Evolutionary conservation across 305 asterid genomes (phyloP).

Genomic region (Plantago coronopus): DNA sequence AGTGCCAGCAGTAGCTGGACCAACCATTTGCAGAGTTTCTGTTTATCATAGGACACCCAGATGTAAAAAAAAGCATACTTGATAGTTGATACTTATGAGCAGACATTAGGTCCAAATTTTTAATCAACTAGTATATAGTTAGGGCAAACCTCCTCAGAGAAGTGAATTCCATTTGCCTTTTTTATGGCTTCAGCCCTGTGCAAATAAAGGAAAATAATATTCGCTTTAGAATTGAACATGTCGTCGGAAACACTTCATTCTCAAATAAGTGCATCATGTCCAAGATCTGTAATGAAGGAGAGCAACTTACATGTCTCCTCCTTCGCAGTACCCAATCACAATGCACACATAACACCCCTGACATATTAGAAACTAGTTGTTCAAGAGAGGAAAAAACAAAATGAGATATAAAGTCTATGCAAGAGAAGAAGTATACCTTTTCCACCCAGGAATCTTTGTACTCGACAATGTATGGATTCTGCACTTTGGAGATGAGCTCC

Average conservation of each 20-base stretch:
- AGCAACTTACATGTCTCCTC: constrained; percentile 93
- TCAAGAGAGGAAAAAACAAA: constrained; percentile 14
- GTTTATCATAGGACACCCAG: constrained; percentile 31
- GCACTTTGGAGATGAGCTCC: constrained; percentile 91
- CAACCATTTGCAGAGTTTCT: constrained; percentile 96
- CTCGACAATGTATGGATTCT: constrained; percentile 80
- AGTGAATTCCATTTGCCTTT: constrained; percentile 77
- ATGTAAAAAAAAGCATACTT: constrained; percentile 25
- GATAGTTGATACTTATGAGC: constrained; percentile 9
- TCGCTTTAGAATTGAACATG: not conserved
- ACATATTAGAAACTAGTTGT: constrained; percentile 21
- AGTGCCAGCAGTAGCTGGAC: constrained; percentile 95
- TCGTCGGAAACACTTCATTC: not conserved
- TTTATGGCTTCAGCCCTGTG: constrained; percentile 92
- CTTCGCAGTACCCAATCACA: constrained; percentile 95
- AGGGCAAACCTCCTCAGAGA: constrained; percentile 78
- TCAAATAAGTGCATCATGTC: no score
- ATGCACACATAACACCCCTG: constrained; percentile 99
- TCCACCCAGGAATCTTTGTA: constrained; percentile 99
- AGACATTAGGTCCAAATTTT: constrained; percentile 4
- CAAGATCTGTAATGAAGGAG: constrained; percentile 5
- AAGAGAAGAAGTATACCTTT: constrained; percentile 44
- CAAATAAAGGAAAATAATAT: constrained; percentile 17
- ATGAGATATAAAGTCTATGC: not conserved
- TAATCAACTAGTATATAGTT: constrained; percentile 9